Evolutionary conservation across 306 rosid genomes (phyloP).

Genomic region (Erythrophleum fordii): DNA sequence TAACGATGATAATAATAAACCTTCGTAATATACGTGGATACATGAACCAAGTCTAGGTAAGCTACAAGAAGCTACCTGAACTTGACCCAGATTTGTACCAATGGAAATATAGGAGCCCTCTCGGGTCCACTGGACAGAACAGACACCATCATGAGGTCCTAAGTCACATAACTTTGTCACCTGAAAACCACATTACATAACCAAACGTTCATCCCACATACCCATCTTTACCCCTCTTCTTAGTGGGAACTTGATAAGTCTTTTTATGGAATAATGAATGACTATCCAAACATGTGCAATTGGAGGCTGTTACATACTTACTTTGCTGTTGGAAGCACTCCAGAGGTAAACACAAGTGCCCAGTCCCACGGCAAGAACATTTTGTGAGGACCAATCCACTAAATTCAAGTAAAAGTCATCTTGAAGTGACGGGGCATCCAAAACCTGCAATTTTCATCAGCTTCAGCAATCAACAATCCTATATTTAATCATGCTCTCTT

Average conservation of each 20-base stretch:
- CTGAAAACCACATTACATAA: constrained; percentile 45
- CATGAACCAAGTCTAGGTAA: neutral
- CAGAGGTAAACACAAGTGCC: constrained; percentile 96
- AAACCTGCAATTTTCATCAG: constrained; percentile 61
- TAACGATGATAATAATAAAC: neutral
- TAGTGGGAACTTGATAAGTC: neutral
- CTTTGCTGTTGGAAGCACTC: constrained; percentile 97
- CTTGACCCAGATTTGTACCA: constrained; percentile 92
- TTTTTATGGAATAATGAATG: neutral
- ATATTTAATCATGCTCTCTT: neutral
- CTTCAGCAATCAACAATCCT: constrained; percentile 30
- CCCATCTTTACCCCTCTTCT: neutral
- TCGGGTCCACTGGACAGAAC: constrained; percentile 94
- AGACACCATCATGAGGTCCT: constrained; percentile 96
- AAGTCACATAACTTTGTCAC: constrained; percentile 93
- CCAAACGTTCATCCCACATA: neutral
- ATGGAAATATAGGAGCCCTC: constrained; percentile 96
- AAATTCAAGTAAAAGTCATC: constrained; percentile 98
- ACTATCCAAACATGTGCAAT: neutral
- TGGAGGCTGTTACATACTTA: constrained; percentile 36
- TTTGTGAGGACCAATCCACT: constrained; percentile 99
- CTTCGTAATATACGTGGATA: constrained; percentile 5
- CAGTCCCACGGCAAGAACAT: constrained; percentile 90
- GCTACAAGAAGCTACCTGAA: constrained; percentile 67
- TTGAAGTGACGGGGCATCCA: constrained; percentile 99